phyloP scores from a whole-genome alignment of 2,329 filamentous ascomycete species.

The Apiospora pterosperma region DNA sequence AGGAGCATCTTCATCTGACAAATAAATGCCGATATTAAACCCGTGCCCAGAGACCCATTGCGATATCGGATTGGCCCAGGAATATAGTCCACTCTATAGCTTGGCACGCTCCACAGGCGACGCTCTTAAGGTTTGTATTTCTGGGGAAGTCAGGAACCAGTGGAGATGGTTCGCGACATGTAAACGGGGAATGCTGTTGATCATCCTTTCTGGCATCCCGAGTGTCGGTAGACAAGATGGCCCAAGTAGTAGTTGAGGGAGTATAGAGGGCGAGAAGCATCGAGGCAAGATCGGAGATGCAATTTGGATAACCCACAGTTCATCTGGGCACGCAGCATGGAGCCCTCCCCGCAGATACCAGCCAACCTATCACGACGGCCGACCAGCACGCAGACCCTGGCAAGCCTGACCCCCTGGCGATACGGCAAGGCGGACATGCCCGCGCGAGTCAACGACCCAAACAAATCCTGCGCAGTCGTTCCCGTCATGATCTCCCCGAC shows the following conservation, averaged over 20 bases:
- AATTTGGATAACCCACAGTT: too few species aligned
- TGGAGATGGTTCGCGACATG: accelerated
- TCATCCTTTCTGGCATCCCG: too few species aligned
- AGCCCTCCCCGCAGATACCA: background rate
- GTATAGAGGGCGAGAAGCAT: too few species aligned
- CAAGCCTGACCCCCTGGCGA: background rate
- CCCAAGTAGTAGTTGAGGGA: too few species aligned
- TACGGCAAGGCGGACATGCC: background rate
- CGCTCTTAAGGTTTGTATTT: too few species aligned
- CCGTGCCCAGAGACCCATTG: background rate
- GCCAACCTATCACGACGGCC: background rate
- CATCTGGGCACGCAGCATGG: too few species aligned
- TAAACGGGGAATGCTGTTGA: too few species aligned
- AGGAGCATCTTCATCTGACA: too few species aligned
- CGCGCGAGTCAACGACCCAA: background rate
- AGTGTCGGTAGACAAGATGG: too few species aligned
- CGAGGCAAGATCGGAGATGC: too few species aligned
- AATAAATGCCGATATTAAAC: too few species aligned
- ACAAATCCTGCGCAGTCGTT: background rate
- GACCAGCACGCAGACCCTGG: background rate
- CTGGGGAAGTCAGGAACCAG: background rate
- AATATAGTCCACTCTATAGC: background rate
- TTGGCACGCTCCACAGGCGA: background rate
- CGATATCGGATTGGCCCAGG: background rate
- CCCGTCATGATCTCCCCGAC: background rate